Evolutionary conservation across 2,329 filamentous ascomycete species (phyloP), one percentile per base, ranked within the genome.

Genomic region (Xylaria polymorpha): DNA sequence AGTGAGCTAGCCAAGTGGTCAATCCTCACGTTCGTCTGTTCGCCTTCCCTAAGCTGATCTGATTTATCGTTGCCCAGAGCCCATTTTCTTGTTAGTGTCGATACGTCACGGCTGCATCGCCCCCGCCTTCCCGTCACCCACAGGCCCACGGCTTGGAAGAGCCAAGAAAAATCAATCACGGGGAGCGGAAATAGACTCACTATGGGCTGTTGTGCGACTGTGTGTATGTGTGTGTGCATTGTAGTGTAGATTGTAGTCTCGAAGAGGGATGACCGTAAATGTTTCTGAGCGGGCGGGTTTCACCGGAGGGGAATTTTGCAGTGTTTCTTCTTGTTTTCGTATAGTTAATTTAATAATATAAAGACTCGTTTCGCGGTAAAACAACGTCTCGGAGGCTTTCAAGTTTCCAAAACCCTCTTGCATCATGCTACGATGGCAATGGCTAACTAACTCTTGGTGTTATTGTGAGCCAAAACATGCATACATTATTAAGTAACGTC

Each of bases 1-100:
- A 29, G 59, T 55, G 55, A 60, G 53, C 67, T 63, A 60, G 51
- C 51, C 60, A 66, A 66, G 55, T 22, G 59, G 18, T 44, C 56
- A 25, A 41, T 43, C 20, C 56, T 46, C 39, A 44, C 22, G 25
- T 25, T 44, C 18, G 18, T 44, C 7, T 58, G 25, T 25, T 44
- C 18, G 18, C 32, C 7, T 58, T 41, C 53, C 35, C 29, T 18
- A 56, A 14, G 18, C 55, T 9, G n/a, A 37, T 22, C 9, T 35
- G 50, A 55, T 35, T 20, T 37, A 10, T 37, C 18, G 50, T 37
- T 55, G 50, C 50, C 18, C 18, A 37, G 8, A 50, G 20, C 22
- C 55, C 18, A 44, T 35, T 44, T 56, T 25, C 39, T 10, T 66
- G 25, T 50, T 48, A 46, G 53, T 41, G n/a, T 6, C 29, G 18